These are phyloP conservation scores for Eustoma russellianum DNA, from an alignment of 257 asterid genomes.

Conservation along the genomic window DNA sequence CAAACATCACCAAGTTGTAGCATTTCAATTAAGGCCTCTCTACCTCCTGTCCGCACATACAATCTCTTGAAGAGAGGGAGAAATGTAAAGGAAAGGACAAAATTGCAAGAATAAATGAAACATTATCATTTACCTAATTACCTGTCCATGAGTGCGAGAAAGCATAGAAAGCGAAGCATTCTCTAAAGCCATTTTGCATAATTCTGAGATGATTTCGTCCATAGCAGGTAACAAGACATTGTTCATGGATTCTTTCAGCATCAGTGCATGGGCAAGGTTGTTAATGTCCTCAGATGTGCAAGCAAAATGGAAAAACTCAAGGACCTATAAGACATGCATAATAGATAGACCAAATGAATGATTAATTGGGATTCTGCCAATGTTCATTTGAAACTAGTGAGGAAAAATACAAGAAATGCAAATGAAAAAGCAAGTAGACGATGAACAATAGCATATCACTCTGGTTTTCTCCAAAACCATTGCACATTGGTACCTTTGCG, in stretches of 20 bases:
- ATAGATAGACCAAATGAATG: not conserved
- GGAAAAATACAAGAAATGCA: not conserved
- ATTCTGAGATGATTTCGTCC: constrained; percentile 30
- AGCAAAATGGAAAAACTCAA: constrained; percentile 47
- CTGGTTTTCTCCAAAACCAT: not conserved
- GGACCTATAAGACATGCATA: constrained; percentile 21
- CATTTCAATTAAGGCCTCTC: not conserved
- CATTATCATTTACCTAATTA: constrained; percentile 4
- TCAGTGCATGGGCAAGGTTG: constrained; percentile 45
- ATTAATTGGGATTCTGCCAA: not conserved
- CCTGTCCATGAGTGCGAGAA: constrained; percentile 58
- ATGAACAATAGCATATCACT: not conserved
- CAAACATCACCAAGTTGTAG: not conserved
- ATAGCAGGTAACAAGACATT: constrained; percentile 27
- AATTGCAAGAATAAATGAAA: not conserved
- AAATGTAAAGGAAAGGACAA: not conserved
- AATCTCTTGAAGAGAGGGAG: not conserved
- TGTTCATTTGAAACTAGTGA: not conserved
- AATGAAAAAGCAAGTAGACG: not conserved
- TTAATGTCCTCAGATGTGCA: constrained; percentile 53
- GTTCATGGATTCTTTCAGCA: constrained; percentile 34
- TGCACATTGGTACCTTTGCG: constrained; percentile 33
- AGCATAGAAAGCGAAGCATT: constrained; percentile 36
- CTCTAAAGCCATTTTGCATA: constrained; percentile 25
- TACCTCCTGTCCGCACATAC: too few relatives aligned